These are phyloP conservation scores for Nicotiana sylvestris DNA, from an alignment of 257 asterid genomes.

Conservation along the genomic window DNA sequence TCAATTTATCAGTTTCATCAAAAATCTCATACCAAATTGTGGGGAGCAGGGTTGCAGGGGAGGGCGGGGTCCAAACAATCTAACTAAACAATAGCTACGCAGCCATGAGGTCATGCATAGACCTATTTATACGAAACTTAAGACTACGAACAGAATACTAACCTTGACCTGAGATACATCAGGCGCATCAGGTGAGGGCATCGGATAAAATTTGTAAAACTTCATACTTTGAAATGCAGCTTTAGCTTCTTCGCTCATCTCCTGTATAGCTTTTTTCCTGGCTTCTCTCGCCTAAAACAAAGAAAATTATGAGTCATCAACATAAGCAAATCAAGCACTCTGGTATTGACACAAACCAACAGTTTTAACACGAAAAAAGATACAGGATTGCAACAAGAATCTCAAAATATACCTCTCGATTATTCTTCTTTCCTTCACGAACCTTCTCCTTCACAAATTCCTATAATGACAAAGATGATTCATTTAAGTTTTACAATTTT, in stretches of 20 bases:
- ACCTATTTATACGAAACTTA: background rate
- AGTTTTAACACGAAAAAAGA: background rate
- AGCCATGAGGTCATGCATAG: background rate
- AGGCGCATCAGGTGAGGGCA: slow-evolving; percentile 61
- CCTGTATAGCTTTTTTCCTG: slow-evolving; percentile 69
- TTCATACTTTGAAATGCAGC: slow-evolving; percentile 65
- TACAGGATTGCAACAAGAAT: background rate
- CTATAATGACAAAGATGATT: slow-evolving; percentile 24
- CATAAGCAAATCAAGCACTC: slow-evolving; percentile 5
- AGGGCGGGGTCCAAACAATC: background rate
- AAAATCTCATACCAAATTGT: background rate
- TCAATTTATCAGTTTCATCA: background rate
- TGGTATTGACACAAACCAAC: background rate
- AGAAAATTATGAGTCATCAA: slow-evolving; percentile 13
- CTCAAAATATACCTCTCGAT: slow-evolving; percentile 55
- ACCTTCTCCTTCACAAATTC: slow-evolving; percentile 72
- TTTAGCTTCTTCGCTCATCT: slow-evolving; percentile 64
- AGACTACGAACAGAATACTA: slow-evolving; percentile 11
- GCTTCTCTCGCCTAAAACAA: slow-evolving; percentile 69
- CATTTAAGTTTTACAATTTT: background rate
- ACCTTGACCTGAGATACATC: slow-evolving; percentile 85
- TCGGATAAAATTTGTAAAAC: slow-evolving; percentile 84
- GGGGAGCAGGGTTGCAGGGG: too few species aligned
- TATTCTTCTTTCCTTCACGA: slow-evolving; percentile 64
- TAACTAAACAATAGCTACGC: background rate